Evolutionary conservation across 345 rosid genomes (phyloP), one percentile per base, ranked within the genome.

Genomic region (Erodium maritimum): DNA sequence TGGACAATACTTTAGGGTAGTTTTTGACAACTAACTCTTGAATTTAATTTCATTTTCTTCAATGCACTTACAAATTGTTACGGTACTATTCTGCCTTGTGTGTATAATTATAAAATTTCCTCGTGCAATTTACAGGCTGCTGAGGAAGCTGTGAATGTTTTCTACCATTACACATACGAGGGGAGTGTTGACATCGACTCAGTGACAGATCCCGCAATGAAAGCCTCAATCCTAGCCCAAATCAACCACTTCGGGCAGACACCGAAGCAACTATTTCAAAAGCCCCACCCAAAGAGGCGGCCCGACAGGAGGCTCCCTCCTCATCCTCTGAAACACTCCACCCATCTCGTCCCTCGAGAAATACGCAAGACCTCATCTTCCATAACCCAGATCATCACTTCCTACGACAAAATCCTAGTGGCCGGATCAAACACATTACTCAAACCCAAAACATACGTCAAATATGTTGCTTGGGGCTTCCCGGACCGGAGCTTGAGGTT

Each of bases 211-310:
- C 97, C 99, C 29, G 95, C 97, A 21, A 77, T 94, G 99, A 94
- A 94, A 80, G 99, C 99, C 61, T 83, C 99, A 64, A 94, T 94
- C 69, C 81, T 94, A 54, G 99, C 99, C 29, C 99, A 94, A 67
- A 94, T 94, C 69, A 94, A 94, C 73, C 97, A 94, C 76, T 94
- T 94, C 73, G 99, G 99, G 48, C 99, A 94, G 75, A 94, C 99
- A 58, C 99, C 99, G 17, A 94, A 94, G 76, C 99, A 94, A 65
- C 85, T 94, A 34, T 94, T 94, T 79, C 88, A 68, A 65, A 94
- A 94, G 67, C 71, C 99, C 69, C 99, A 94, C 62, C 90, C 77
- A 48, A 94, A 94, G 73, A 79, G 99, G 68, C 77, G 78, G 61
- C 63, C 78, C 29, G 90, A 85, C 65, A 70, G 87, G 73, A 90